phyloP scores from a whole-genome alignment of 345 rosid species.

The Firmiana major region DNA sequence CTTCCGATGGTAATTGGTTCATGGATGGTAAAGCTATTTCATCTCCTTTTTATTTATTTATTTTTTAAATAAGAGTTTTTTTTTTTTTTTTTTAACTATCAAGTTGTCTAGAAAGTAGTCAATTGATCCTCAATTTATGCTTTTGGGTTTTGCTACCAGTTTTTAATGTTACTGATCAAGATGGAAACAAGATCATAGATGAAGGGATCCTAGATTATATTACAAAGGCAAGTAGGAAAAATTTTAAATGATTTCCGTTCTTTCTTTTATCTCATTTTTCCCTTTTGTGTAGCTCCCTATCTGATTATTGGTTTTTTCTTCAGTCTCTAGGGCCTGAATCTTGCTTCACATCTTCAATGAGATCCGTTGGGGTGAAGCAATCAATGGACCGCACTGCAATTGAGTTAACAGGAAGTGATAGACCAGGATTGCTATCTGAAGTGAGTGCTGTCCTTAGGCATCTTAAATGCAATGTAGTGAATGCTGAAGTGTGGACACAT shows the following conservation, averaged over 20 bases:
- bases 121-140: not conserved
- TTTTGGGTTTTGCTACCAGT: slow-evolving; percentile 39
- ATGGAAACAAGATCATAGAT: slow-evolving; percentile 77
- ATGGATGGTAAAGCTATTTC: slow-evolving; percentile 76
- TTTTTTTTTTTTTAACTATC: too few species aligned
- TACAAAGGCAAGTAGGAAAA: slow-evolving; percentile 50
- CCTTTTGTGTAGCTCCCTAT: not conserved
- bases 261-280: not conserved
- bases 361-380: slow-evolving; percentile 68
- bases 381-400: slow-evolving; percentile 67
- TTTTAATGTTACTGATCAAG: slow-evolving; percentile 83
- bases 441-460: slow-evolving; percentile 77
- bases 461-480: slow-evolving; percentile 75
- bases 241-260: not conserved
- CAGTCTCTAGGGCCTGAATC: slow-evolving; percentile 87
- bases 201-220: slow-evolving; percentile 74
- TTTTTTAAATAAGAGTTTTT: not conserved
- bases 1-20: slow-evolving; percentile 97
- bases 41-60: not conserved
- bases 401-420: slow-evolving; percentile 84
- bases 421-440: slow-evolving; percentile 92
- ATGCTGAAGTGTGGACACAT: slow-evolving; percentile 95
- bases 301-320: slow-evolving; percentile 16
- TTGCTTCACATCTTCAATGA: slow-evolving; percentile 60
- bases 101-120: not conserved